These are phyloP conservation scores for Curvularia eragrostidis DNA, from an alignment of 2,329 filamentous ascomycete species.

Conservation along the genomic window DNA sequence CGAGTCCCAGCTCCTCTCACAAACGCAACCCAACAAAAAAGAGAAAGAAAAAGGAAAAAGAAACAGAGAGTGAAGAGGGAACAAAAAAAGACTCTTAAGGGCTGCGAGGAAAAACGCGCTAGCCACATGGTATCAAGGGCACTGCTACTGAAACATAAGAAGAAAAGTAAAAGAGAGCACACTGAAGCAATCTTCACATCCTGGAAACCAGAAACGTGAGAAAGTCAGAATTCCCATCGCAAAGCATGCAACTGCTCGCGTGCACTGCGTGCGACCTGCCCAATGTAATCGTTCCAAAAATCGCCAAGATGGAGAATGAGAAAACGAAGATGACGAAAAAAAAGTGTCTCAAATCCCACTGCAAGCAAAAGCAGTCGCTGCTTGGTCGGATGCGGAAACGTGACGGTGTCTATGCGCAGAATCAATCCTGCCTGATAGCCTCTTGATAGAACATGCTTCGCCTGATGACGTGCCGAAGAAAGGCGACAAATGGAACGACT, in stretches of 20 bases:
- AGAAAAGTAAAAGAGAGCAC: neutral
- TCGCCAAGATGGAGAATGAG: neutral
- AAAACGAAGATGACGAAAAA: neutral
- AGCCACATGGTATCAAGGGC: slow-evolving; percentile 21
- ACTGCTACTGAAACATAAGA: slow-evolving; percentile 6
- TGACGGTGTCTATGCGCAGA: neutral
- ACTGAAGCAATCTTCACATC: neutral
- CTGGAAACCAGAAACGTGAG: neutral
- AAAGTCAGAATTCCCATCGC: neutral
- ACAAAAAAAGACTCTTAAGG: slow-evolving; percentile 9
- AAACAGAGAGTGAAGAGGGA: neutral
- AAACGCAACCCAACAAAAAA: neutral
- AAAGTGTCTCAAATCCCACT: neutral
- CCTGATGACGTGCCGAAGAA: neutral
- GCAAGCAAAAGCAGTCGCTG: neutral
- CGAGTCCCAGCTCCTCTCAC: neutral
- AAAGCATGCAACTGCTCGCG: no score
- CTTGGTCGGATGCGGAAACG: neutral
- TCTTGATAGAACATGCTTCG: neutral
- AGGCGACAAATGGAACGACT: neutral
- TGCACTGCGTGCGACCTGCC: neutral
- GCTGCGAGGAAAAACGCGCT: slow-evolving; percentile 10
- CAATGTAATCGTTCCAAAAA: neutral
- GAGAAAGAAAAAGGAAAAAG: neutral
- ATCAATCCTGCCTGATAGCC: neutral